Percentiles rank a stretch among this genome's conserved stretches.
Evolutionary conservation across 768 basidiomycete species (phyloP).

Genomic region (Lentinula boryana): DNA sequence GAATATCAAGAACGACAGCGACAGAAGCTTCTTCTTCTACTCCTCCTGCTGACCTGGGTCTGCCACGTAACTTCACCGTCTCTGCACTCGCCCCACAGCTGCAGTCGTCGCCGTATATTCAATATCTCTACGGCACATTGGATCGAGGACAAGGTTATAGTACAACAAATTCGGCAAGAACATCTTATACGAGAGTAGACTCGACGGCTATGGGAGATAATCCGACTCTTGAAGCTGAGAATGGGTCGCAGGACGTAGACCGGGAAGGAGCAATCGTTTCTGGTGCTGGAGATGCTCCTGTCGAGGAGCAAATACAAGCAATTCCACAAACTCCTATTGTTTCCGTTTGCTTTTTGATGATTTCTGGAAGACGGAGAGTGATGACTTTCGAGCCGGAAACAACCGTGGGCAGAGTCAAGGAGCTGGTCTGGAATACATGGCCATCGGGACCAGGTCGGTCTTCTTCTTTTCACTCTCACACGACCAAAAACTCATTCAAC

Average conservation of each 20-base stretch:
- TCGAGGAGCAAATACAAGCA: background rate
- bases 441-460: slow-evolving; percentile 42
- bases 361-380: slow-evolving; percentile 60
- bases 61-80: slow-evolving; percentile 4
- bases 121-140: background rate
- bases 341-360: slow-evolving; percentile 64
- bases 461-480: background rate
- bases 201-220: background rate
- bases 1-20: slow-evolving; percentile 1
- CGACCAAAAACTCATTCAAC: background rate
- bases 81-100: background rate
- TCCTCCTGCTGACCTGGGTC: background rate
- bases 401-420: slow-evolving; percentile 73
- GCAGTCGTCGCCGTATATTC: background rate
- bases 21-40: background rate
- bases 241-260: background rate
- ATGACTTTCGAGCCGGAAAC: slow-evolving; percentile 75
- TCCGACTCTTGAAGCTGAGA: background rate
- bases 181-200: background rate
- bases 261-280: background rate
- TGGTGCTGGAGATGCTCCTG: background rate
- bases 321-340: slow-evolving; percentile 60
- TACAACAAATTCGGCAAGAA: slow-evolving; percentile 3
- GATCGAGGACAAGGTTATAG: slow-evolving; percentile 1
- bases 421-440: slow-evolving; percentile 82